Percentiles rank a stretch among this genome's conserved stretches.
phyloP scores from a whole-genome alignment of 257 asterid species.

The Ballota nigra region DNA sequence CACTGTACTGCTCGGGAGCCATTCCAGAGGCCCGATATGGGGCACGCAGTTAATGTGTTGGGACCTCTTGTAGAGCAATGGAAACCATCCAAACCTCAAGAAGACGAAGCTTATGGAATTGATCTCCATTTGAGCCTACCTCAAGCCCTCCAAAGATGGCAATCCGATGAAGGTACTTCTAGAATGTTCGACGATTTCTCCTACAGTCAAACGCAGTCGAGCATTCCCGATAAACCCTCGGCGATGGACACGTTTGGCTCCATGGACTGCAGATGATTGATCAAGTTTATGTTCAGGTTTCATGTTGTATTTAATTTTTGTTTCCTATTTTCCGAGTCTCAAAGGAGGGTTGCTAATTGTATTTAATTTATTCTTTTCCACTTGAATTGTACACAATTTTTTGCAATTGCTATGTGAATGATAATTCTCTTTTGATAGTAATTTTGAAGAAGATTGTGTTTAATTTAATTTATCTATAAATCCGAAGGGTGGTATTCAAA shows the following conservation, averaged over 20 bases:
- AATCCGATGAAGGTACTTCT: constrained; percentile 84
- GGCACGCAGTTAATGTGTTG: constrained; percentile 83
- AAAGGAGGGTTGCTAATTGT: constrained; percentile 18
- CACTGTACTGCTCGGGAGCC: constrained; percentile 94
- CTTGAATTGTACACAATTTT: constrained; percentile 24
- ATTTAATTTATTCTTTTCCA: constrained; percentile 45
- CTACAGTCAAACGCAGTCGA: constrained; percentile 60
- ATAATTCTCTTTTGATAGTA: background rate
- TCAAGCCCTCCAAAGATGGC: constrained; percentile 93
- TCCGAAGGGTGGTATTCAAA: too few relatives aligned
- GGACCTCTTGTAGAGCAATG: constrained; percentile 92
- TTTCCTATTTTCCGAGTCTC: background rate
- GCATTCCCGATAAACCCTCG: constrained; percentile 70
- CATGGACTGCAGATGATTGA: constrained; percentile 64
- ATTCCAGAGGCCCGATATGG: constrained; percentile 94
- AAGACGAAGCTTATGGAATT: constrained; percentile 62
- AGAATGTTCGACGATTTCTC: constrained; percentile 85
- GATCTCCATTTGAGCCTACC: constrained; percentile 86
- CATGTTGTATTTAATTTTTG: constrained; percentile 1
- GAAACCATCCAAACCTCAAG: constrained; percentile 67
- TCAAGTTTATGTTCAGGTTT: constrained; percentile 20
- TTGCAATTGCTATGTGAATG: background rate
- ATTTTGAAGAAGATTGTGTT: constrained; percentile 8
- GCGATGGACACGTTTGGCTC: constrained; percentile 77
- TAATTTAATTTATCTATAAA: background rate